A percentile compares a stretch with the other conserved stretches of the same genome.
Evolutionary conservation across 139 green algal genomes (phyloP).

Genomic region (Coelastrella sp.): DNA sequence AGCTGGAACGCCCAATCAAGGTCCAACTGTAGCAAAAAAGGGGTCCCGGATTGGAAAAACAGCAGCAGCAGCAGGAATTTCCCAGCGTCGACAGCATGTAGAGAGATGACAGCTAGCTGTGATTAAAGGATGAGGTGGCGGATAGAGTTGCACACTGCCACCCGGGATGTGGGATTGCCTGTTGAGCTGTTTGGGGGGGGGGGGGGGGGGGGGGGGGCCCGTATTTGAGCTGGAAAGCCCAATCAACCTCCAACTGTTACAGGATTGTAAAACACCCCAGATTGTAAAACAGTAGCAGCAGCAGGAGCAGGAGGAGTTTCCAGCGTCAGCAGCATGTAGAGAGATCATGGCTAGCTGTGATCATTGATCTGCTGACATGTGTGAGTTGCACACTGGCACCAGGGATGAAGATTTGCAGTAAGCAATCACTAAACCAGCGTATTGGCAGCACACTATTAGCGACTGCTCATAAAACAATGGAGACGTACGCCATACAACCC

Average conservation of each 20-base stretch:
- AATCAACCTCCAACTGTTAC: conserved; percentile 71
- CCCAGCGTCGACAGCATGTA: background rate
- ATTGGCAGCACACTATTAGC: too few species aligned
- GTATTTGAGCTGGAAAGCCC: conserved; percentile 70
- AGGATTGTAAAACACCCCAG: too few species aligned
- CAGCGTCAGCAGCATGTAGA: background rate
- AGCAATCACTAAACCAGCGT: too few species aligned
- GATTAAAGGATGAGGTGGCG: too few species aligned
- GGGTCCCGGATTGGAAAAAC: background rate
- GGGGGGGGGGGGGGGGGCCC: conserved; percentile 55
- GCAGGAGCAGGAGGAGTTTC: background rate
- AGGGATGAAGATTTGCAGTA: conserved; percentile 61
- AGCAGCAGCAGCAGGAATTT: background rate
- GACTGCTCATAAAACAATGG: too few species aligned
- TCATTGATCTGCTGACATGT: too few species aligned
- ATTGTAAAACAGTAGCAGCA: background rate
- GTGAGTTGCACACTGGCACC: conserved; percentile 66
- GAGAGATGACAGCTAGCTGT: background rate
- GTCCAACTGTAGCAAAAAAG: conserved; percentile 57
- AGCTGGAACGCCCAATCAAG: conserved; percentile 74
- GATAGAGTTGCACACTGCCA: conserved; percentile 62
- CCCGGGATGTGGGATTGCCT: conserved; percentile 68
- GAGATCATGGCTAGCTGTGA: background rate
- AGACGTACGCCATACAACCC: too few species aligned
- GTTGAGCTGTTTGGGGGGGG: conserved; percentile 14